Evolutionary conservation across 768 basidiomycete genomes (phyloP).

Genomic region (Macrolepiota fuliginosa): DNA sequence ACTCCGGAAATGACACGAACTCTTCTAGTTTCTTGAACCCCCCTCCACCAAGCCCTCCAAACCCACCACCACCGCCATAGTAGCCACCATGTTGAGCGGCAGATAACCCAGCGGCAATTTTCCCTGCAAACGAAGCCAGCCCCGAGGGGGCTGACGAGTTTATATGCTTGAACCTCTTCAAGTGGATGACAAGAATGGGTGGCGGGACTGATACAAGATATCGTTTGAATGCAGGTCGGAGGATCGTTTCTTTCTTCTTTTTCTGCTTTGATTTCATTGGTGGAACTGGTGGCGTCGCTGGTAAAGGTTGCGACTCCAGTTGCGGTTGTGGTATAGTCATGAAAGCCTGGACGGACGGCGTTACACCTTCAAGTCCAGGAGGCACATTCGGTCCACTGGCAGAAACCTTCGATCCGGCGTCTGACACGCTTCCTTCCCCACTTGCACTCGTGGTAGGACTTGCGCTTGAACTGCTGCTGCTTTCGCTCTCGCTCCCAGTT

Average conservation of each 20-base stretch:
- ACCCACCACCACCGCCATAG: conserved; percentile 5
- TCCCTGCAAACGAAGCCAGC: conserved; percentile 1
- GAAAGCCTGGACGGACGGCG: background rate
- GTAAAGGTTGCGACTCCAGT: too few relatives aligned
- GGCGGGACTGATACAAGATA: conserved; percentile 88
- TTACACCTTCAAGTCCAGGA: background rate
- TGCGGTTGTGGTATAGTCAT: background rate
- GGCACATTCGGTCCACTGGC: background rate
- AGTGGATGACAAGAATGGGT: conserved; percentile 86
- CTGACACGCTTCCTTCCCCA: background rate
- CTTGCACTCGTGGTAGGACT: conserved; percentile 6
- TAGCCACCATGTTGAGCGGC: background rate
- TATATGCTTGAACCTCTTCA: conserved; percentile 93
- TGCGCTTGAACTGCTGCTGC: background rate
- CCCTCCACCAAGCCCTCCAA: conserved; percentile 28
- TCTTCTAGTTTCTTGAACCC: conserved; percentile 91
- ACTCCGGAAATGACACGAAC: conserved; percentile 86
- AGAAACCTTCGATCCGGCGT: background rate
- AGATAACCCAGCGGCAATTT: conserved; percentile 1
- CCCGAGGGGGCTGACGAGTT: conserved; percentile 55
- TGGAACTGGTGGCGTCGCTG: background rate
- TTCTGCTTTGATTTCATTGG: conserved; percentile 20
- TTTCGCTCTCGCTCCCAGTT: conserved; percentile 10
- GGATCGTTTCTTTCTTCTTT: conserved; percentile 59
- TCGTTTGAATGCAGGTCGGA: conserved; percentile 88